Evolutionary conservation across 2,329 filamentous ascomycete genomes (phyloP).

Genomic region (Clarireedia paspali): DNA sequence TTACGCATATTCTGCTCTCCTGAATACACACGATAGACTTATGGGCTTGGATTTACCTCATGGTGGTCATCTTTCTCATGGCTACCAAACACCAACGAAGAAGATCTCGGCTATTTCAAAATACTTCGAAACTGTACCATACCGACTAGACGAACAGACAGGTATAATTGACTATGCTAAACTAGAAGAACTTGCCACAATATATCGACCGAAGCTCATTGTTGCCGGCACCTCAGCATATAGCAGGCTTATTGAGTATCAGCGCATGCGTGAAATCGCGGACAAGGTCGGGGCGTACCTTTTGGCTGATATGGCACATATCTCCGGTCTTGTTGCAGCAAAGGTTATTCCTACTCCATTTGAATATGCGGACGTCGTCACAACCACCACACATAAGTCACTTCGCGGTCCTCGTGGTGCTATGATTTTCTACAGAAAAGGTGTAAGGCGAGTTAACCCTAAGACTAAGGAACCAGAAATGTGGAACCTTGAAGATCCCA

Average conservation of each 20-base stretch:
- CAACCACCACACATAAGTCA: slow-evolving; percentile 97
- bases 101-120: slow-evolving; percentile 98
- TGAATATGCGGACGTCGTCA: slow-evolving; percentile 84
- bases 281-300: slow-evolving; percentile 91
- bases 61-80: slow-evolving; percentile 91
- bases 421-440: slow-evolving; percentile 97
- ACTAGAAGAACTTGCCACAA: slow-evolving; percentile 75
- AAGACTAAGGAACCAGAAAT: slow-evolving; percentile 80
- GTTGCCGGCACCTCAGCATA: slow-evolving; percentile 94
- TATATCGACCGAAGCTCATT: slow-evolving; percentile 94
- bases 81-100: slow-evolving; percentile 89
- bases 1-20: slow-evolving; percentile 85
- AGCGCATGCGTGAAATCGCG: slow-evolving; percentile 80
- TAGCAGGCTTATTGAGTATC: slow-evolving; percentile 92
- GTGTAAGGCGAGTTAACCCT: slow-evolving; percentile 71
- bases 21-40: slow-evolving; percentile 86
- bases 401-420: slow-evolving; percentile 90
- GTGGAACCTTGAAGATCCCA: slow-evolving; percentile 87
- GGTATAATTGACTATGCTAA: slow-evolving; percentile 93
- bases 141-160: slow-evolving; percentile 82
- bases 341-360: slow-evolving; percentile 90
- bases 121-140: slow-evolving; percentile 97
- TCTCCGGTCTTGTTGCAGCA: slow-evolving; percentile 87
- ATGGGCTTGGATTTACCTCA: slow-evolving; percentile 97
- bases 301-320: slow-evolving; percentile 93